Conservation (phyloP, 352 stramenopile genomes). For the Phytophthora podocarpi region DNA sequence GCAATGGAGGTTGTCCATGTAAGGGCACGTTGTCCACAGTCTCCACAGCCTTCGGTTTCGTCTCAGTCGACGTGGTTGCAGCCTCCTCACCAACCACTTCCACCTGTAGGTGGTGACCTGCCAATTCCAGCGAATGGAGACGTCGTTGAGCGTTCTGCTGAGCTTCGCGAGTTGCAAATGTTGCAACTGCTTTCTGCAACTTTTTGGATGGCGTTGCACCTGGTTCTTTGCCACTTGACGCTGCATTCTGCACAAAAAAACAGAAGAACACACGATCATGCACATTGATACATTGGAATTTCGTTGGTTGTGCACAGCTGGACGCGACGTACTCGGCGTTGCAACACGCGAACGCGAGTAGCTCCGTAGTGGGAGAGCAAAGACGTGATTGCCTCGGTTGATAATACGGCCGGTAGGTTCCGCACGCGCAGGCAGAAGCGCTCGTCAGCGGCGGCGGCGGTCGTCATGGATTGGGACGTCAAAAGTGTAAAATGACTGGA, state of each 20-base stretch:
- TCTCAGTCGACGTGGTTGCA: slow-evolving; percentile 9
- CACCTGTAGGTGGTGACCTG: slow-evolving; percentile 52
- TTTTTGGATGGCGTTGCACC: slow-evolving; percentile 12
- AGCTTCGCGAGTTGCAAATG: slow-evolving; percentile 39
- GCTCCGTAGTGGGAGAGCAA: slow-evolving; percentile 72
- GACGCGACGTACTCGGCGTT: slow-evolving; percentile 32
- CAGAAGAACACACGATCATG: not conserved
- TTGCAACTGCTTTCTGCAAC: slow-evolving; percentile 54
- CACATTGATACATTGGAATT: slow-evolving; percentile 12
- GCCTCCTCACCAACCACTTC: slow-evolving; percentile 26
- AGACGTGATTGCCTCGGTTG: slow-evolving; percentile 53
- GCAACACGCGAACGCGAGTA: slow-evolving; percentile 46
- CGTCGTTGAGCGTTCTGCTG: slow-evolving; percentile 45
- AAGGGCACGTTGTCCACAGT: not conserved
- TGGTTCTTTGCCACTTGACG: slow-evolving; percentile 40
- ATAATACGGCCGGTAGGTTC: slow-evolving; percentile 65
- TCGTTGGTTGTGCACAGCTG: not conserved
- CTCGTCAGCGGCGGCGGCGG: slow-evolving; percentile 1
- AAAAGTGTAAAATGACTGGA: slow-evolving; percentile 6
- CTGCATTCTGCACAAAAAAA: slow-evolving; percentile 27
- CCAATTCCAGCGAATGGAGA: slow-evolving; percentile 57
- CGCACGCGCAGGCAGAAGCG: slow-evolving; percentile 53
- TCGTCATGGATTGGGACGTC: not conserved
- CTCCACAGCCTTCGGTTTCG: slow-evolving; percentile 2
- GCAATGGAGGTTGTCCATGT: slow-evolving; percentile 31